phyloP scores from a whole-genome alignment of 306 rosid species.

The Ormosia emarginata region DNA sequence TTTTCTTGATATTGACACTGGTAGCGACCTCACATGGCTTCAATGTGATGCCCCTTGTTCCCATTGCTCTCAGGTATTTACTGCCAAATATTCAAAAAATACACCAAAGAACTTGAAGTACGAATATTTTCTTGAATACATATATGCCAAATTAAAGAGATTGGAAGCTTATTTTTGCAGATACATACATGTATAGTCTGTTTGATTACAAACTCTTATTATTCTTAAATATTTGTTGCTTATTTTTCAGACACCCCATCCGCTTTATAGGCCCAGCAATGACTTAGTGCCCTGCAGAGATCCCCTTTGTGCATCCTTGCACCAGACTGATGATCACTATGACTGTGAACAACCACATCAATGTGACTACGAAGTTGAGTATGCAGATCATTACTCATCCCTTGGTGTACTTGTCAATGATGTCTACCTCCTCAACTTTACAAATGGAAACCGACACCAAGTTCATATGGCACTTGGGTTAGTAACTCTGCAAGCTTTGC shows the following conservation, averaged over 20 bases:
- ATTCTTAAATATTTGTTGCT: constrained; percentile 4
- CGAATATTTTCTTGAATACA: not conserved
- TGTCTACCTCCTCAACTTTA: constrained; percentile 58
- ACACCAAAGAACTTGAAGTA: not conserved
- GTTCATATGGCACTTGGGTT: constrained; percentile 83
- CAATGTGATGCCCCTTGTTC: constrained; percentile 92
- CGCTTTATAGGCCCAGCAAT: constrained; percentile 68
- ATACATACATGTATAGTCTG: not conserved
- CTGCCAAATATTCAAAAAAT: no score
- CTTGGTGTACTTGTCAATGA: constrained; percentile 87
- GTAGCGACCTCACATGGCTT: constrained; percentile 98
- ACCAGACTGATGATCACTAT: constrained; percentile 27
- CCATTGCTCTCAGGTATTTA: constrained; percentile 66
- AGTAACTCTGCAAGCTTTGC: constrained; percentile 25
- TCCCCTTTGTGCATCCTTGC: constrained; percentile 65
- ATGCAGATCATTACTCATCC: constrained; percentile 85
- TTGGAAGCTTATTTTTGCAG: not conserved
- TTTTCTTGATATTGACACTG: constrained; percentile 90
- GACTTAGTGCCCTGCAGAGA: constrained; percentile 67
- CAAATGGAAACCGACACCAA: constrained; percentile 56
- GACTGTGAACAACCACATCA: constrained; percentile 61
- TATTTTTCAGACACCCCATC: constrained; percentile 77
- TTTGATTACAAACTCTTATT: not conserved
- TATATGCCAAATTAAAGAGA: not conserved
- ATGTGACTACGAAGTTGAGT: constrained; percentile 84